These are phyloP conservation scores for Biscogniauxia sp. DNA, from an alignment of 2,329 filamentous ascomycete species.

Conservation along the genomic window DNA sequence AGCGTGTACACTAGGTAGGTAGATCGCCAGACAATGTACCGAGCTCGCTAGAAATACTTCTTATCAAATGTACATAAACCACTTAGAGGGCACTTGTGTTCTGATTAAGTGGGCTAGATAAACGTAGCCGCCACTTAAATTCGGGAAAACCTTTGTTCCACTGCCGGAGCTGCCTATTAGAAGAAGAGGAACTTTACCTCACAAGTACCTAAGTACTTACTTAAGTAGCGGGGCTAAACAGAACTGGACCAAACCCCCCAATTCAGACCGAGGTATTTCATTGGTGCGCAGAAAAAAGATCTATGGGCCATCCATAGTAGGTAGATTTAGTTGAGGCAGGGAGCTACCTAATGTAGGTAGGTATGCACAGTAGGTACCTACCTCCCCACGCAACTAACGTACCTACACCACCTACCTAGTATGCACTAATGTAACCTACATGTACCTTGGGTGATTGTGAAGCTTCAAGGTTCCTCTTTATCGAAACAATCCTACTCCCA, in stretches of 20 bases:
- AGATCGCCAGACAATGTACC: too few species aligned
- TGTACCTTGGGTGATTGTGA: too few species aligned
- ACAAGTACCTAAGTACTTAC: too few species aligned
- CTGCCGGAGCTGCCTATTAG: not conserved
- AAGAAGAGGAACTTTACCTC: not conserved
- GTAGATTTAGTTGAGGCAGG: not conserved
- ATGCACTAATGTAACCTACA: too few species aligned
- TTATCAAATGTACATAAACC: too few species aligned
- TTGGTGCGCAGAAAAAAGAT: slow-evolving; percentile 7
- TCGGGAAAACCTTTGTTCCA: not conserved
- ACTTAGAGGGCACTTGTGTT: too few species aligned
- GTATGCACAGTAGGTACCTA: too few species aligned
- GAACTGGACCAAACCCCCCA: not conserved
- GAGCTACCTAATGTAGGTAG: not conserved
- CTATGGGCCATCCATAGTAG: not conserved
- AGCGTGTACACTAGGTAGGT: too few species aligned
- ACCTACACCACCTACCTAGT: too few species aligned
- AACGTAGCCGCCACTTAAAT: not conserved
- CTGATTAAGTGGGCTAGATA: not conserved
- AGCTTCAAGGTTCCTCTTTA: too few species aligned
- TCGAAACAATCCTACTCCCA: too few species aligned
- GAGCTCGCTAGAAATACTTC: too few species aligned
- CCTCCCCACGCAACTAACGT: not conserved
- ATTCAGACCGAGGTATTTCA: not conserved
- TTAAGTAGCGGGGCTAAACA: slow-evolving; percentile 1